Base-by-base conservation (phyloP, 2,329 filamentous ascomycete genomes). In the Chalaropsis thielavioides region DNA sequence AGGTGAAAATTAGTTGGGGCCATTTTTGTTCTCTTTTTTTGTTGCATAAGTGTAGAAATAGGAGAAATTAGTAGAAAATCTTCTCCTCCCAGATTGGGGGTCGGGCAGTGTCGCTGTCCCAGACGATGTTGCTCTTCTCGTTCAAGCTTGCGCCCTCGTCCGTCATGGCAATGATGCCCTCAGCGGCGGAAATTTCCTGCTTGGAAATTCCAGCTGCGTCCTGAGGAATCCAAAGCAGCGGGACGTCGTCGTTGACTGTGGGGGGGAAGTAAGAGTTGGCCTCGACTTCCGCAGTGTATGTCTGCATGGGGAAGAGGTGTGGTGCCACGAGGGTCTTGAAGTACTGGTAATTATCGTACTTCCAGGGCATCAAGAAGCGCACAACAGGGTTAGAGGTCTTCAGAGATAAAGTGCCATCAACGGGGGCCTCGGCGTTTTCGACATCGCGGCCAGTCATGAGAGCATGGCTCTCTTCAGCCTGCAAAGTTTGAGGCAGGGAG, bases 171-270 rank as follows among this genome's bases (percentile, higher is more conserved):
- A 90, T 88, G 40, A 89, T 81, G 70, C 81, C 83, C 69, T 78
- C 78, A 0, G 88, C 88, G 70, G 94, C 88, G 13, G 79, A 79
- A 63, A 94, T 79, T 74, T 95, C 91, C 72, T 95, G 88, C 70
- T 80, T 80, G 64, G 85, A 90, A 51, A 96, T 82, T 10, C 90
- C 88, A 27, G 85, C 82, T 1, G 80, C 75, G 71, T 96, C 91
- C 66, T 83, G 79, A 0, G 91, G 90, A 64, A 96, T 88, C 91
- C 91, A 96, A n/a, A 96, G 78, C 38, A 90, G 76, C 1, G 89
- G 88, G 0, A 82, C 75, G 69, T 79, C 69, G 67, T 83, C 79
- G 27, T 74, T 81, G 71, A 92, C 80, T 0, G 87, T 81, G 0
- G 90, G 89, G 68, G 91, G 85, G 74, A 82, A 83, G 75, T 90